Base-by-base conservation (phyloP, 2,329 filamentous ascomycete genomes). In the Diaporthe vexans region DNA sequence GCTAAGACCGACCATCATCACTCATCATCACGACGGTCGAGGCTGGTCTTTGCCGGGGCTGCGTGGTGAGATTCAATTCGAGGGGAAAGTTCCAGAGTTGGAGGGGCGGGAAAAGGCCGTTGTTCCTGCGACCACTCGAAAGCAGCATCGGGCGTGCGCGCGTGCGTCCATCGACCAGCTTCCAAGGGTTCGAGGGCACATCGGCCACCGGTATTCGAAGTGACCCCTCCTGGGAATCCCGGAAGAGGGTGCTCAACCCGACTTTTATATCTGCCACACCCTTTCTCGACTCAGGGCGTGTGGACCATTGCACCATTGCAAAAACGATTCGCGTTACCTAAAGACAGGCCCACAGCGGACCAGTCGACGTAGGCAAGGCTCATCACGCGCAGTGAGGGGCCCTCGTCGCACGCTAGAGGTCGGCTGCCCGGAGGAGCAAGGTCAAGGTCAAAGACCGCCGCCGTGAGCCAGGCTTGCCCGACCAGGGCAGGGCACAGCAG, bases 241-340 rank as follows among this genome's bases (percentile, higher is more conserved):
- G 48, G 61, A 69, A 69, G 65, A 63, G 71, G 74, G 74, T 72
- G 74, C 72, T 65, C 74, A 43, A 68, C 72, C 46, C 61, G 74
- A 74, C 74, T 71, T 74, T 75, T 75, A 75, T 75, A 75, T 52
- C 67, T 52, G 68, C 58, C 59, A 74, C 59, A 51, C 52, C 46
- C 51, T 57, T 58, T 73, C 72, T 75, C 74, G 72, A 74, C 74
- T 72, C 72, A 72, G 74, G 67, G 54, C 54, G 52, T 56, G 72
- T 75, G 74, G 74, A 75, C 59, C 72, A 65, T 52, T 61, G 59
- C 67, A 70, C 24, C 40, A 72, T 75, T 67, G 63, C 63, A 68
- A 40, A 68, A 54, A 40, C 70, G 72, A 70, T 75, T 73, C 56
- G 70, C 67, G 74, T 75, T 75, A 75, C 74, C 74, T 75, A 75